Evolutionary conservation across 768 basidiomycete species (phyloP), one percentile per base, ranked within the genome.

Genomic region (Phlebiopsis flavidoalba): DNA sequence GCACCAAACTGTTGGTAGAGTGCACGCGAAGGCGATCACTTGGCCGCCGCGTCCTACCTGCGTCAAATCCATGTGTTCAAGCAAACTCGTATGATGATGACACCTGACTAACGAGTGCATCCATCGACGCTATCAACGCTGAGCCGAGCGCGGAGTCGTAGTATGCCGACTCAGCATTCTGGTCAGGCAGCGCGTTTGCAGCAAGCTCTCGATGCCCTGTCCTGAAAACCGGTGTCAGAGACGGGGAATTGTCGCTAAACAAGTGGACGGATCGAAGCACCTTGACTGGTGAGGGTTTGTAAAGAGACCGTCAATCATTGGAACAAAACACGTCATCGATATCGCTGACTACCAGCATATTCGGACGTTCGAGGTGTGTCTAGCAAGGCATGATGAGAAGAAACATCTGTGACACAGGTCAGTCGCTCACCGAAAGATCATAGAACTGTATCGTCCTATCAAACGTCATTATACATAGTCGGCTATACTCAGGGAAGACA

Each of bases 241-340:
- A 21, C 50, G 11, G 8, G 17, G 40, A 3, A 4, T 49, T 4
- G 48, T 21, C 1, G 19, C 24, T 11, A 11, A 49, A 21, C n/a
- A 3, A 24, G 48, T n/a, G n/a, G n/a, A 49, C 12, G 48, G 11
- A 24, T 1, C 31, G 17, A 73, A 83, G 62, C 64, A 93, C 91
- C 87, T 81, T 50, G 86, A 87, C 61, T 87, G 83, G 55, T 68
- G 62, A 14, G 93, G 88, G 61, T 91, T 81, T 10, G 88, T 93
- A 61, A 98, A 90, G 45, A 95, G 76, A 2, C 87, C 89, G 5
- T 79, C 74, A 19, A 77, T 77, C 22, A 93, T 71, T 0, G 97
- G 97, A 1, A 91, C 73, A 73, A n/a, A 95, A 98, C 19, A 94
- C 86, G 58, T 99, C 97, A n/a, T 93, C 89, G 40, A 98, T 74